Conservation (phyloP, 768 basidiomycete genomes). For the Termitomyces sp. region DNA sequence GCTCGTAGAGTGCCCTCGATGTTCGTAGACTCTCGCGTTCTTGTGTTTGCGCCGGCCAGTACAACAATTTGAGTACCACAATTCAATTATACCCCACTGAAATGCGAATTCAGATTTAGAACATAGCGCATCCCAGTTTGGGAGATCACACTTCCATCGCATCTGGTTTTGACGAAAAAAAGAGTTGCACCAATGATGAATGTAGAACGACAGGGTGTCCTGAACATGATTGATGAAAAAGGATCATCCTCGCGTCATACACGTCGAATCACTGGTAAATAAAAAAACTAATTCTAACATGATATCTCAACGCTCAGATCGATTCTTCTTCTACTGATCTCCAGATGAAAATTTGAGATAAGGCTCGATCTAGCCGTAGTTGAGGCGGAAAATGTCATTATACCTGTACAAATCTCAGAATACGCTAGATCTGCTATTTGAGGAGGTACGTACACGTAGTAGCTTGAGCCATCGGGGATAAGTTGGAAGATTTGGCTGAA, state of each 20-base stretch:
- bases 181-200: background rate
- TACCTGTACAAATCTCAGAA: conserved; percentile 35
- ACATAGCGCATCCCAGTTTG: background rate
- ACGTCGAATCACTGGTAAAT: conserved; percentile 6
- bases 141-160: background rate
- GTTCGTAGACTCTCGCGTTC: no score
- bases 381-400: conserved; percentile 93
- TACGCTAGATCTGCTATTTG: background rate
- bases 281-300: conserved; percentile 8
- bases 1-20: conserved; percentile 31
- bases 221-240: background rate
- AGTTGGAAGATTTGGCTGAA: conserved; percentile 96
- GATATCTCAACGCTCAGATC: background rate
- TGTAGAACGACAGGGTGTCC: background rate
- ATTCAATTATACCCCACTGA: no score
- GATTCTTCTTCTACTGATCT: conserved; percentile 3
- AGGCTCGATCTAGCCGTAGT: conserved; percentile 44
- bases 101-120: no score
- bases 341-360: background rate
- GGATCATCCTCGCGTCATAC: background rate
- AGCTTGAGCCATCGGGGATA: conserved; percentile 64
- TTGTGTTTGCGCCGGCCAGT: background rate
- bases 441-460: conserved; percentile 70
- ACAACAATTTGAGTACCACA: no score
- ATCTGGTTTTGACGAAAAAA: background rate